Conservation (phyloP, 2,329 filamentous ascomycete species). For the Plectosphaerella cucumerina region DNA sequence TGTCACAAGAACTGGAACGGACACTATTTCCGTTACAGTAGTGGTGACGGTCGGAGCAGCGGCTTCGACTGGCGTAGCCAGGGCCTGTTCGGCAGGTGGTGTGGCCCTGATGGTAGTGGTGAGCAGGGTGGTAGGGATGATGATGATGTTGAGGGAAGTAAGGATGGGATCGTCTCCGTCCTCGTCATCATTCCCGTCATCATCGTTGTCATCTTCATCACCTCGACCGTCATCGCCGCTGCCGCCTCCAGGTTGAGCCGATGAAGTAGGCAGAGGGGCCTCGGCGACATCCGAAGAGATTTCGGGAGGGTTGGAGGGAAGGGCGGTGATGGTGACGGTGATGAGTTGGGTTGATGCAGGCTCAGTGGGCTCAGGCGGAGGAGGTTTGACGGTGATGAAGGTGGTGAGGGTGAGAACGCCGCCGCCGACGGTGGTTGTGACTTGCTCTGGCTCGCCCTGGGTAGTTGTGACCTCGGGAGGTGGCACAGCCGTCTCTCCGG, state of each 20-base stretch:
- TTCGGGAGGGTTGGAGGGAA: background rate
- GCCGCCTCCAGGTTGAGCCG: background rate
- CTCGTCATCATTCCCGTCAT: background rate
- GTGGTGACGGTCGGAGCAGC: conserved; percentile 8
- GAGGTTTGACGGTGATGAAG: conserved; percentile 4
- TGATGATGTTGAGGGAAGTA: conserved; percentile 2
- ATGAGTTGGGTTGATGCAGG: background rate
- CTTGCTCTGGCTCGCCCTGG: conserved; percentile 1
- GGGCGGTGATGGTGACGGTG: conserved; percentile 2
- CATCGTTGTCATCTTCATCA: background rate
- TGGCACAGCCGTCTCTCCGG: background rate
- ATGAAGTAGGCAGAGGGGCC: background rate
- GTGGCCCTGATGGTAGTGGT: conserved; percentile 8
- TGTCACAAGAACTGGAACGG: conserved; percentile 30
- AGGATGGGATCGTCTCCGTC: background rate
- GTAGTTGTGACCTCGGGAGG: background rate
- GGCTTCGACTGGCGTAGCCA: background rate
- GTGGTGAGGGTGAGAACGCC: conserved; percentile 8
- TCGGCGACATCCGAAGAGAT: background rate
- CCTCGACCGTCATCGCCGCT: background rate
- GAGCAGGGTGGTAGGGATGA: conserved; percentile 21
- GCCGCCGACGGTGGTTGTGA: conserved; percentile 6
- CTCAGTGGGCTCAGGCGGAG: background rate
- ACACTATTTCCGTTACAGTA: conserved; percentile 21
- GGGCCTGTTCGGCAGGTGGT: background rate